Evolutionary conservation across 805 yeast genomes (phyloP).

Genomic region (Hanseniaspora mollemarum): DNA sequence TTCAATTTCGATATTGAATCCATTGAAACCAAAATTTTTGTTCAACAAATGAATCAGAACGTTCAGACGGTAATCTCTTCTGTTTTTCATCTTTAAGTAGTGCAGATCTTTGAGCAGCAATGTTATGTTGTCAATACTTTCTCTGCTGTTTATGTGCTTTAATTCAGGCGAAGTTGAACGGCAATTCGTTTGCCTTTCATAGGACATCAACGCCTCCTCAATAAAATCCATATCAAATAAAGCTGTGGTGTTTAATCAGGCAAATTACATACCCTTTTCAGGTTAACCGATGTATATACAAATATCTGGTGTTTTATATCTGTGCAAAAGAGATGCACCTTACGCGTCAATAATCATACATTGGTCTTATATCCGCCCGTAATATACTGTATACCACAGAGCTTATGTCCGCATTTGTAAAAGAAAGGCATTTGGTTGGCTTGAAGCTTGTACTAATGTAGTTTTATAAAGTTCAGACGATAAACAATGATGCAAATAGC

Average conservation of each 20-base stretch:
- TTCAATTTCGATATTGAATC: constrained; percentile 28
- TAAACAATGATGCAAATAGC: too few relatives aligned
- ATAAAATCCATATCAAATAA: constrained; percentile 20
- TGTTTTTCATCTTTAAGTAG: neutral
- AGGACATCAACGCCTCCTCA: neutral
- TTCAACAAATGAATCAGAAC: constrained; percentile 36
- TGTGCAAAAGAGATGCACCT: too few relatives aligned
- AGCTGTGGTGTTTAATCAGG: too few relatives aligned
- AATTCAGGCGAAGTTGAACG: neutral
- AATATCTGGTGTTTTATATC: neutral
- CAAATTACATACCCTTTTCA: too few relatives aligned
- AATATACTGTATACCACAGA: too few relatives aligned
- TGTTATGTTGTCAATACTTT: neutral
- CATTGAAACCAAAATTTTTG: constrained; percentile 44
- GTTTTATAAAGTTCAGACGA: too few relatives aligned
- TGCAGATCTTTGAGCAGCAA: constrained; percentile 1
- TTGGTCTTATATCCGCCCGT: too few relatives aligned
- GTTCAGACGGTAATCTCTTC: constrained; percentile 28
- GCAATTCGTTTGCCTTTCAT: neutral
- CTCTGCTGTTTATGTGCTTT: neutral
- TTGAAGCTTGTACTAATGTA: too few relatives aligned
- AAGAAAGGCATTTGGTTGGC: too few relatives aligned
- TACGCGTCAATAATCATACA: too few relatives aligned
- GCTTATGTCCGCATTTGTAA: too few relatives aligned
- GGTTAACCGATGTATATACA: neutral